Evolutionary conservation across 257 asterid genomes (phyloP).

Genomic region (Solanum appendiculatum): DNA sequence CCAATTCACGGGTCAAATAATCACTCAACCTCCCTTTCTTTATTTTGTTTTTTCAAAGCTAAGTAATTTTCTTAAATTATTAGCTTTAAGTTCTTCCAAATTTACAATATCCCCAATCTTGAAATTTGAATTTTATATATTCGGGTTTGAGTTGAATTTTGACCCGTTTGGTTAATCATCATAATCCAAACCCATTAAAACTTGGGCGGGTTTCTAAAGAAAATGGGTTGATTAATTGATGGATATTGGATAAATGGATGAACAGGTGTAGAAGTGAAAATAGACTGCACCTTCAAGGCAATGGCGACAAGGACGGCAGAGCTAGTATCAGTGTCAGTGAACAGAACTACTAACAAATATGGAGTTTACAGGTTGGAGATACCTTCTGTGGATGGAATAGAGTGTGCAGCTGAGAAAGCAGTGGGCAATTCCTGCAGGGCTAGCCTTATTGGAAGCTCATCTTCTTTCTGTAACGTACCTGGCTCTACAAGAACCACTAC

Average conservation of each 20-base stretch:
- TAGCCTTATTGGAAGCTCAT: slow-evolving; percentile 24
- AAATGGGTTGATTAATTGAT: neutral
- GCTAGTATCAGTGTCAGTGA: slow-evolving; percentile 62
- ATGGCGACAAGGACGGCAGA: slow-evolving; percentile 60
- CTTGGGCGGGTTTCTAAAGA: neutral
- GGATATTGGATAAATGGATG: neutral
- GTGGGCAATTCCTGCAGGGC: slow-evolving; percentile 63
- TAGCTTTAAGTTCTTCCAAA: neutral
- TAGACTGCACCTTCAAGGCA: slow-evolving; percentile 88
- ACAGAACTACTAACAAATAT: slow-evolving; percentile 67
- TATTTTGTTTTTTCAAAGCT: neutral
- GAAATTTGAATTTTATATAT: too few relatives aligned
- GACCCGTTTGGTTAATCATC: neutral
- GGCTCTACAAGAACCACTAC: slow-evolving; percentile 43
- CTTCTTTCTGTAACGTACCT: slow-evolving; percentile 43
- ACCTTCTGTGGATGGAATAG: slow-evolving; percentile 76
- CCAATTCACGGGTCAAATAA: neutral
- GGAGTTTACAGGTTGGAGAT: slow-evolving; percentile 76
- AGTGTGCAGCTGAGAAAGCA: slow-evolving; percentile 76
- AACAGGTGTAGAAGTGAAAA: slow-evolving; percentile 72
- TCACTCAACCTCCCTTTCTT: neutral
- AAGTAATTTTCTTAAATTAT: too few relatives aligned
- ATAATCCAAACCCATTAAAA: neutral
- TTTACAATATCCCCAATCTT: neutral
- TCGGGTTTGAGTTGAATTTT: neutral